Percentiles rank a stretch among this genome's conserved stretches.
phyloP scores from a whole-genome alignment of 2,329 filamentous ascomycete genomes.

The Aureobasidium zeae region DNA sequence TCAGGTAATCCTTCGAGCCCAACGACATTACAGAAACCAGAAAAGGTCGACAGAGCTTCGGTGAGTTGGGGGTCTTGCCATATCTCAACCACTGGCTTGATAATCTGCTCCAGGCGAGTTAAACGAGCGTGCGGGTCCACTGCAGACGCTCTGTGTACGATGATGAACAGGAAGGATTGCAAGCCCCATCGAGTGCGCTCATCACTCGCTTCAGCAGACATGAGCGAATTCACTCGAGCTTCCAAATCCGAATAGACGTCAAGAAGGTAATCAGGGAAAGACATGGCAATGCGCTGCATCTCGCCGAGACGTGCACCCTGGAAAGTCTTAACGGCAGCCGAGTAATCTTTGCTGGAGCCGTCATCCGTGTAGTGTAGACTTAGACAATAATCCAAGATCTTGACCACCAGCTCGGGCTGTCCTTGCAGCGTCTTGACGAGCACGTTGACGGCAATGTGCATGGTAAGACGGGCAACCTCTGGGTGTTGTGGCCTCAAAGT shows the following conservation, averaged over 20 bases:
- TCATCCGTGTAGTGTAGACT: conserved; percentile 69
- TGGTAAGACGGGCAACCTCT: conserved; percentile 35
- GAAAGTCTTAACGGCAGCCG: conserved; percentile 81
- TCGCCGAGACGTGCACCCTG: conserved; percentile 79
- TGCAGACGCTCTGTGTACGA: conserved; percentile 72
- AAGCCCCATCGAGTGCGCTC: conserved; percentile 79
- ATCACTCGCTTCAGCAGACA: conserved; percentile 62
- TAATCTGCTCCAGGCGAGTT: conserved; percentile 63
- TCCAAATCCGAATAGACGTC: conserved; percentile 80
- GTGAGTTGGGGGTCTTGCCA: conserved; percentile 69
- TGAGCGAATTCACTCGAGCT: conserved; percentile 70
- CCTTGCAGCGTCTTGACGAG: conserved; percentile 14
- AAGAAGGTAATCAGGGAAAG: conserved; percentile 84
- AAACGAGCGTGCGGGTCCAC: conserved; percentile 64
- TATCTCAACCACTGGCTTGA: conserved; percentile 68
- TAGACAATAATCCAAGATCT: conserved; percentile 83
- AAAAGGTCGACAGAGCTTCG: conserved; percentile 61
- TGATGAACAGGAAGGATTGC: conserved; percentile 85
- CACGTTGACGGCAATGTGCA: conserved; percentile 14
- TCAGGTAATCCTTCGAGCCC: conserved; percentile 70
- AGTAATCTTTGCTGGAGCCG: conserved; percentile 62
- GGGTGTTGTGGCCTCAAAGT: conserved; percentile 50
- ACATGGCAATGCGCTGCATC: conserved; percentile 75
- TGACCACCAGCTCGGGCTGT: conserved; percentile 59
- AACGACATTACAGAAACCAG: conserved; percentile 69